A percentile compares a stretch with the other conserved stretches of the same genome.
phyloP scores from a whole-genome alignment of 495 filamentous ascomycete species.

The Chaetomium tenue region DNA sequence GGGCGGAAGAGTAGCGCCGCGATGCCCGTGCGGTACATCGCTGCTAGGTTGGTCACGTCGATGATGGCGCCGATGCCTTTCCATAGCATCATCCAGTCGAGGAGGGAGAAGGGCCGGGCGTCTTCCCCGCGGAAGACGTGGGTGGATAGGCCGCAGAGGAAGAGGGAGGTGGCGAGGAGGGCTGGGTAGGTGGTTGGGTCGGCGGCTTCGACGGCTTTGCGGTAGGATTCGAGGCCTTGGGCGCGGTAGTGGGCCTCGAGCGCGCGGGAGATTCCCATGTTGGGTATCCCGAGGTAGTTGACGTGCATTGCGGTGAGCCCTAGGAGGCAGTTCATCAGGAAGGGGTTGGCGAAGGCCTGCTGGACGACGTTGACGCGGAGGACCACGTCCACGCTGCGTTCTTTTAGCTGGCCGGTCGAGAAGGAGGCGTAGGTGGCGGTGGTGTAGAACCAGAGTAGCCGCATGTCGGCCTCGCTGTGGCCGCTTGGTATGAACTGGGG shows the following conservation, averaged over 20 bases:
- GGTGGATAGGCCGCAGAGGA: constrained; percentile 44
- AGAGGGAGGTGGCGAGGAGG: constrained; percentile 42
- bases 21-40: constrained; percentile 36
- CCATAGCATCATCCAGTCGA: constrained; percentile 52
- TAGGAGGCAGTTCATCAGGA: constrained; percentile 52
- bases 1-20: constrained; percentile 42
- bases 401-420: constrained; percentile 35
- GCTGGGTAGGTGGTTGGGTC: constrained; percentile 42
- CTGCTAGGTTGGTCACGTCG: constrained; percentile 29
- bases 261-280: constrained; percentile 17
- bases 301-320: constrained; percentile 48
- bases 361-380: constrained; percentile 46
- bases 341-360: constrained; percentile 48
- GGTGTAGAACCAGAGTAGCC: constrained; percentile 47
- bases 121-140: constrained; percentile 44
- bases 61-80: constrained; percentile 46
- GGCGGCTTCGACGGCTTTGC: constrained; percentile 43
- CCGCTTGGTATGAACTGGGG: constrained; percentile 39
- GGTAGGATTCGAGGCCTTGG: constrained; percentile 45
- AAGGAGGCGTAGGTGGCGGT: constrained; percentile 40
- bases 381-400: constrained; percentile 36
- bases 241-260: constrained; percentile 40
- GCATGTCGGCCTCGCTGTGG: constrained; percentile 39
- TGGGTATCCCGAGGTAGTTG: constrained; percentile 33
- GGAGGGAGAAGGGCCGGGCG: constrained; percentile 38